Evolutionary conservation across 2,329 filamentous ascomycete genomes (phyloP).

Genomic region (Fusarium falciforme): DNA sequence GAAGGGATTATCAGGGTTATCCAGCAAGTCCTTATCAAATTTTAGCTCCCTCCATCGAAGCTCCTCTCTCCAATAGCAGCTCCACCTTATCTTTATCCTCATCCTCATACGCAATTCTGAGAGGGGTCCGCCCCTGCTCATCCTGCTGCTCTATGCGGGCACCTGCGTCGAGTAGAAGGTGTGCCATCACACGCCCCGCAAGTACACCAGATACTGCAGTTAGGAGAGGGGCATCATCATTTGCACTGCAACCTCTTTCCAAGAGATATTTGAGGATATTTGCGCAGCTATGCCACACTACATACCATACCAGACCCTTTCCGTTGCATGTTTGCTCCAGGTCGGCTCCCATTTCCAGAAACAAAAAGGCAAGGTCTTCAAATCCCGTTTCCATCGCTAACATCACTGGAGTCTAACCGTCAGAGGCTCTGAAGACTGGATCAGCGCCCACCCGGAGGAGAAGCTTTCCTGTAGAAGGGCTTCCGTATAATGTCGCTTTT

Average conservation of each 20-base stretch:
- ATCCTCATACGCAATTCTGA: neutral
- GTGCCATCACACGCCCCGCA: neutral
- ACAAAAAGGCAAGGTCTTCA: neutral
- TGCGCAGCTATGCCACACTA: neutral
- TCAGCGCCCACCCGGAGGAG: conserved; percentile 5
- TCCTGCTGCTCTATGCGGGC: neutral
- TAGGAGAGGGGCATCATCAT: neutral
- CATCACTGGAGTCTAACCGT: conserved; percentile 4
- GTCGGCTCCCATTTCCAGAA: neutral
- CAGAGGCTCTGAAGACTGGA: neutral
- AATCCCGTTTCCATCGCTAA: neutral
- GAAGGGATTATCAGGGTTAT: no score
- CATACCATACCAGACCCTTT: conserved; percentile 9
- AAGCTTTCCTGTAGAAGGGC: neutral
- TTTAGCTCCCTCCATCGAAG: neutral
- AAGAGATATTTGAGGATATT: neutral
- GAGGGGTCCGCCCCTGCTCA: neutral
- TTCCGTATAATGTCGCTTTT: neutral
- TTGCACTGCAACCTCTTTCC: neutral
- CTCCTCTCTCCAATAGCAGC: neutral
- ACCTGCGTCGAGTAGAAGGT: neutral
- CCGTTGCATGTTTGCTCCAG: neutral
- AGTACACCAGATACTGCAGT: neutral
- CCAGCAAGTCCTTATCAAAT: no score
- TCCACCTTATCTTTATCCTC: neutral